These are phyloP conservation scores for Ustulina deusta DNA, from an alignment of 2,329 filamentous ascomycete genomes.

Conservation along the genomic window DNA sequence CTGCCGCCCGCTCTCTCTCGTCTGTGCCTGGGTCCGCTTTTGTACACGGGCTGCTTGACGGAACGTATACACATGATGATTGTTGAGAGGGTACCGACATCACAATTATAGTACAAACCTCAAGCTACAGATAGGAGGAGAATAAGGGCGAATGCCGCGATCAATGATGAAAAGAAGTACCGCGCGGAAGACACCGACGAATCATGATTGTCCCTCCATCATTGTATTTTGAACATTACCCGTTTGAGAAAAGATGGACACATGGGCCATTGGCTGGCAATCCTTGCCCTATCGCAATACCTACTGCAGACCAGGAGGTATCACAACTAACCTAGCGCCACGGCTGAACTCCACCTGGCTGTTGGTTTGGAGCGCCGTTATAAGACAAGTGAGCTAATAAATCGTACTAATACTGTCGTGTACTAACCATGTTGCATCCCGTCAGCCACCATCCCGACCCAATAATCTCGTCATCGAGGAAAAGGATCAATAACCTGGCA, in stretches of 20 bases:
- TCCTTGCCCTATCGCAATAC: slow-evolving; percentile 20
- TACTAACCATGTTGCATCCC: slow-evolving; percentile 31
- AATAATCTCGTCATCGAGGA: slow-evolving; percentile 10
- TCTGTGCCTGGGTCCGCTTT: neutral
- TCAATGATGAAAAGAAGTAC: neutral
- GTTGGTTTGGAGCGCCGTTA: slow-evolving; percentile 23
- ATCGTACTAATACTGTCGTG: slow-evolving; percentile 6
- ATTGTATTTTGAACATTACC: slow-evolving; percentile 12
- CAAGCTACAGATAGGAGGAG: neutral
- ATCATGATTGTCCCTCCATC: slow-evolving; percentile 7
- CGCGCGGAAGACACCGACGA: neutral
- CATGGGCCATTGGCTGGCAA: slow-evolving; percentile 17
- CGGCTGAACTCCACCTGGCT: slow-evolving; percentile 15
- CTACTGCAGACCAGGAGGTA: slow-evolving; percentile 3
- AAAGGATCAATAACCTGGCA: slow-evolving; percentile 12
- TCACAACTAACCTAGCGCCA: slow-evolving; percentile 16
- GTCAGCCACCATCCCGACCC: slow-evolving; percentile 30
- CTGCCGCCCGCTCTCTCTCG: slow-evolving; percentile 13
- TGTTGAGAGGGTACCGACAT: slow-evolving; percentile 5
- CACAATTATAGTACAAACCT: neutral
- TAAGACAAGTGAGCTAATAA: slow-evolving; percentile 13
- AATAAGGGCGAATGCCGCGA: neutral
- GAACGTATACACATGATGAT: slow-evolving; percentile 1
- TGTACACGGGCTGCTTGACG: neutral
- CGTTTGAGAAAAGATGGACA: slow-evolving; percentile 10